A percentile compares a stretch with the other conserved stretches of the same genome.
Conservation (phyloP, 1,139 yeast genomes). For the Martiniozyma asiatica region DNA sequence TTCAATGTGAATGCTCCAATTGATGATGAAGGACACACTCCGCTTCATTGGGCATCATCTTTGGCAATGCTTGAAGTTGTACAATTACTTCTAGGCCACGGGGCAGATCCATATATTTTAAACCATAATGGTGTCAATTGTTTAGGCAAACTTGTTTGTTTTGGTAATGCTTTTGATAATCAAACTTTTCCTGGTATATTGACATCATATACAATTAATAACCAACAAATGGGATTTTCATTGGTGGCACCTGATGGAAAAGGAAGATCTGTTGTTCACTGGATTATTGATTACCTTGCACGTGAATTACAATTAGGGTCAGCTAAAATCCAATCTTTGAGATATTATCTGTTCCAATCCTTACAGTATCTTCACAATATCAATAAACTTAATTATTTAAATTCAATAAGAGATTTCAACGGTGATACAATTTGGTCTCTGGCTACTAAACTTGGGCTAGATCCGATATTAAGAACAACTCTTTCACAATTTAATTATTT, state of each 20-base stretch:
- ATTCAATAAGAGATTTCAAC: conserved; percentile 2
- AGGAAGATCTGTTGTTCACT: conserved; percentile 4
- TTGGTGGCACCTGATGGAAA: conserved; percentile 3
- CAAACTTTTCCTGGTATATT: conserved; percentile 63
- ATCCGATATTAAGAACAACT: conserved; percentile 3
- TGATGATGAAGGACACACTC: conserved; percentile 93
- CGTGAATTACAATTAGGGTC: conserved; percentile 1
- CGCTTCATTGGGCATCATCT: conserved; percentile 95
- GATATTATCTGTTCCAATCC: conserved; percentile 3
- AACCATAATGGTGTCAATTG: conserved; percentile 77
- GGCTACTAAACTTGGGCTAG: conserved; percentile 3
- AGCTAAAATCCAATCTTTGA: conserved; percentile 2
- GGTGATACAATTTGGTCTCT: conserved; percentile 5
- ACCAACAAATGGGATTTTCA: conserved; percentile 1
- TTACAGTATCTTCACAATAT: conserved; percentile 1
- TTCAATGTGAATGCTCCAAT: conserved; percentile 78
- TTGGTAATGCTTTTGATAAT: conserved; percentile 78
- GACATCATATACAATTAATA: conserved; percentile 24
- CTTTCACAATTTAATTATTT: conserved; percentile 2
- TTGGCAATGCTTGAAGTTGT: conserved; percentile 72
- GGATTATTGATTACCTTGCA: conserved; percentile 1
- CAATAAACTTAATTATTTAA: background rate
- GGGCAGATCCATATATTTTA: conserved; percentile 67
- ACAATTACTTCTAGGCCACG: conserved; percentile 49
- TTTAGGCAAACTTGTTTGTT: conserved; percentile 68